Conservation (phyloP, 1,139 yeast species). For the Taphrina deformans region DNA sequence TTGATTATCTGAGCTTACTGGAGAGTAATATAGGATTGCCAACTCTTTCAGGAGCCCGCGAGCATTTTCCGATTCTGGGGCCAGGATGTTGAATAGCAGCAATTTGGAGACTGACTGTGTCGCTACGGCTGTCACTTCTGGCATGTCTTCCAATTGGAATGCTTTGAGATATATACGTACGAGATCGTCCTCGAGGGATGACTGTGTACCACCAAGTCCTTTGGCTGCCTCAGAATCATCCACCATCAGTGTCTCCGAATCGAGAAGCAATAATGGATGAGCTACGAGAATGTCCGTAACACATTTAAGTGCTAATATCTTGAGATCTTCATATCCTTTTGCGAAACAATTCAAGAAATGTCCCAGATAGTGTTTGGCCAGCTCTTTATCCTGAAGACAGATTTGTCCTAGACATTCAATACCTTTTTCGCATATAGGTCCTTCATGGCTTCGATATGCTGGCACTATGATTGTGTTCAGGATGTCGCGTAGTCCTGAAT, state of each 20-base stretch:
- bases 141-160: constrained; percentile 53
- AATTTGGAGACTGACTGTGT: constrained; percentile 88
- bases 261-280: constrained; percentile 70
- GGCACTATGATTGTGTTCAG: constrained; percentile 79
- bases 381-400: constrained; percentile 63
- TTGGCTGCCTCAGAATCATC: constrained; percentile 42
- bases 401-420: constrained; percentile 76
- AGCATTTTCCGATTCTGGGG: constrained; percentile 48
- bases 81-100: constrained; percentile 70
- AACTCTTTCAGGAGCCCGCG: constrained; percentile 61
- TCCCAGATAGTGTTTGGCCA: constrained; percentile 62
- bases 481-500: constrained; percentile 68
- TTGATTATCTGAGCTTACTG: constrained; percentile 61
- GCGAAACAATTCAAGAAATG: constrained; percentile 66
- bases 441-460: constrained; percentile 64
- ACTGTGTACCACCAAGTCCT: constrained; percentile 13
- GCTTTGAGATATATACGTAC: constrained; percentile 67
- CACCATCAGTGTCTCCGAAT: constrained; percentile 63
- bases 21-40: constrained; percentile 72
- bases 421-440: constrained; percentile 66
- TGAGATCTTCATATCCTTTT: constrained; percentile 61
- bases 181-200: constrained; percentile 48
- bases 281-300: constrained; percentile 76
- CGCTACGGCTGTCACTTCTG: constrained; percentile 71
- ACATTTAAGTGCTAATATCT: constrained; percentile 63